phyloP scores from a whole-genome alignment of 2,329 filamentous ascomycete genomes.

The Podosphaera leucotricha region DNA sequence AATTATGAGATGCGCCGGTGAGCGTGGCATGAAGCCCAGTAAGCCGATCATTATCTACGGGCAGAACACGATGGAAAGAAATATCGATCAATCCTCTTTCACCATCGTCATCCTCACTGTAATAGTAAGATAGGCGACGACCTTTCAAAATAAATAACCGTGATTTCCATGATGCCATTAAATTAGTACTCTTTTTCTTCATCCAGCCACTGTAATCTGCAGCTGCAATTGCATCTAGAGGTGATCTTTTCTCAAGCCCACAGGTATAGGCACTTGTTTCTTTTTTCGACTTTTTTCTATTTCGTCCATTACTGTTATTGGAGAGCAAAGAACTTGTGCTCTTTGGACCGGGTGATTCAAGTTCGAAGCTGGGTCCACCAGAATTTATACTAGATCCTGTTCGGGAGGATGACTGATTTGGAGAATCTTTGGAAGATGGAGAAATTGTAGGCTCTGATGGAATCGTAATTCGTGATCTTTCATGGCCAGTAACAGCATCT shows the following conservation, averaged over 20 bases:
- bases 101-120: slow-evolving; percentile 73
- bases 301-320: slow-evolving; percentile 19
- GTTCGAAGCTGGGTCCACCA: slow-evolving; percentile 47
- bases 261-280: slow-evolving; percentile 84
- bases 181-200: slow-evolving; percentile 92
- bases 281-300: slow-evolving; percentile 60
- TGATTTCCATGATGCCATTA: slow-evolving; percentile 96
- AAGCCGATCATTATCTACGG: slow-evolving; percentile 74
- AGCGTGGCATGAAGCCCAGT: slow-evolving; percentile 80
- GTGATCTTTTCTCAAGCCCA: slow-evolving; percentile 59
- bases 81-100: slow-evolving; percentile 96
- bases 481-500: slow-evolving; percentile 37
- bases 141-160: slow-evolving; percentile 88
- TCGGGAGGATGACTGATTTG: slow-evolving; percentile 39
- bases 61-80: slow-evolving; percentile 87
- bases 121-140: slow-evolving; percentile 82
- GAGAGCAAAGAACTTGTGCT: slow-evolving; percentile 22
- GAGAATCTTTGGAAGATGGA: slow-evolving; percentile 26
- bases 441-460: slow-evolving; percentile 22
- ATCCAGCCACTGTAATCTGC: slow-evolving; percentile 97
- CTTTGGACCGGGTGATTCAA: slow-evolving; percentile 49
- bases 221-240: slow-evolving; percentile 58
- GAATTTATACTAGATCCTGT: slow-evolving; percentile 55
- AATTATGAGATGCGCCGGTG: slow-evolving; percentile 53
- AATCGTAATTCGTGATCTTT: slow-evolving; percentile 24